These are phyloP conservation scores for Dryas integrifolia DNA, from an alignment of 331 rosid genomes.

Conservation along the genomic window DNA sequence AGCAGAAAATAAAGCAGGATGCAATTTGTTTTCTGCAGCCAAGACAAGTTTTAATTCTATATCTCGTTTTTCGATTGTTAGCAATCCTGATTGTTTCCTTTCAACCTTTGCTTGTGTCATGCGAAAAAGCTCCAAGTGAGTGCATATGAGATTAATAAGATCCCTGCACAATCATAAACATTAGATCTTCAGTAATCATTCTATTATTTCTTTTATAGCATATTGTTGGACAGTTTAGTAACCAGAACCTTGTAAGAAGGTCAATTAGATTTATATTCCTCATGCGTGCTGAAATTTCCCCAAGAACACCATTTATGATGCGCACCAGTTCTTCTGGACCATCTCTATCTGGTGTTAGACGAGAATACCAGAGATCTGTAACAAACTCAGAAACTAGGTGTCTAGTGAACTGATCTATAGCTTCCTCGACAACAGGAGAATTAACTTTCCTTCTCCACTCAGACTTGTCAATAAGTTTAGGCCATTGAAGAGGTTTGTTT, in stretches of 20 bases:
- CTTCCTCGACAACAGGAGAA: constrained; percentile 87
- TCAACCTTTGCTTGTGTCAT: constrained; percentile 66
- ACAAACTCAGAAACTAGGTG: constrained; percentile 95
- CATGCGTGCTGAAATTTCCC: constrained; percentile 82
- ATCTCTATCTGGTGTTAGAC: constrained; percentile 84
- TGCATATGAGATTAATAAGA: constrained; percentile 69
- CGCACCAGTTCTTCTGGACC: constrained; percentile 87
- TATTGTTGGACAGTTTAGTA: constrained; percentile 18
- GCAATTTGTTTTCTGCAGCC: constrained; percentile 82
- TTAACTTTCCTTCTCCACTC: constrained; percentile 91
- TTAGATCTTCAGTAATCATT: constrained; percentile 39
- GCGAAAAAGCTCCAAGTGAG: constrained; percentile 88
- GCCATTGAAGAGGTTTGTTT: constrained; percentile 49
- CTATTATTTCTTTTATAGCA: constrained; percentile 1
- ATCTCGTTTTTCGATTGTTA: constrained; percentile 69
- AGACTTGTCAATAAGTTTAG: constrained; percentile 52
- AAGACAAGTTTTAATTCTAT: constrained; percentile 56
- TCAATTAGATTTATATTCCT: constrained; percentile 88
- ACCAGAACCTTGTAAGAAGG: constrained; percentile 76
- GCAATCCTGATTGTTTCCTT: constrained; percentile 44
- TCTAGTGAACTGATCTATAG: constrained; percentile 75
- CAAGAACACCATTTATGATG: constrained; percentile 68
- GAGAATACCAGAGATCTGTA: constrained; percentile 89
- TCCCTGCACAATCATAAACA: constrained; percentile 64
- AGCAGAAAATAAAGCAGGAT: constrained; percentile 95